phyloP scores from a whole-genome alignment of 345 rosid species.

The Pistacia integerrima region DNA sequence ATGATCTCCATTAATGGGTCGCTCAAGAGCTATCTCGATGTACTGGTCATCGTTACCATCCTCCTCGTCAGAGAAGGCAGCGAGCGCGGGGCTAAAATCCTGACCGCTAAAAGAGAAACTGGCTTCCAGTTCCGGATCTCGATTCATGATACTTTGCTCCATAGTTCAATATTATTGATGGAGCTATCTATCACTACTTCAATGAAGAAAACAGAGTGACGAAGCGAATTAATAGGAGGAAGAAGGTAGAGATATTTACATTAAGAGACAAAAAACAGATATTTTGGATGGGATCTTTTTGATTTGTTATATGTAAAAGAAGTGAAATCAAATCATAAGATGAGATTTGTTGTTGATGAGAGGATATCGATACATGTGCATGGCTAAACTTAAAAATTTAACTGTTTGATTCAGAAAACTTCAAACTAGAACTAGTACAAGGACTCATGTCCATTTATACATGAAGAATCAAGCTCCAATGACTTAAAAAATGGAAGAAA shows the following conservation, averaged over 20 bases:
- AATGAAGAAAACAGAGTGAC: background rate
- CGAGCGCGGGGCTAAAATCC: constrained; percentile 19
- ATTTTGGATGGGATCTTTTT: background rate
- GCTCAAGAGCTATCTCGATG: constrained; percentile 42
- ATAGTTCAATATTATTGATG: background rate
- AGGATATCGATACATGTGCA: constrained; percentile 17
- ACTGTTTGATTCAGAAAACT: too few relatives aligned
- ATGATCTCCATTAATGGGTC: background rate
- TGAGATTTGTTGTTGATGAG: constrained; percentile 5
- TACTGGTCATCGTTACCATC: constrained; percentile 29
- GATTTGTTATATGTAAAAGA: background rate
- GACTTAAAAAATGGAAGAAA: too few relatives aligned
- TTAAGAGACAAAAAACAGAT: background rate
- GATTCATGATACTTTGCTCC: background rate
- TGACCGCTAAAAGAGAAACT: constrained; percentile 33
- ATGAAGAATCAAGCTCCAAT: too few relatives aligned
- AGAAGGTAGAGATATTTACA: background rate
- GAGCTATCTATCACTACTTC: too few relatives aligned
- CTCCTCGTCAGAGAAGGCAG: constrained; percentile 23
- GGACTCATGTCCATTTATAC: too few relatives aligned
- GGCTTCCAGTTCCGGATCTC: constrained; percentile 24
- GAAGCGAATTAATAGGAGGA: background rate
- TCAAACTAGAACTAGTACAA: too few relatives aligned
- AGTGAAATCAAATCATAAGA: constrained; percentile 13
- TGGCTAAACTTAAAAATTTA: background rate